These are phyloP conservation scores for Sporisorium exsertum DNA, from an alignment of 1,284 basidiomycete genomes.

Conservation along the genomic window DNA sequence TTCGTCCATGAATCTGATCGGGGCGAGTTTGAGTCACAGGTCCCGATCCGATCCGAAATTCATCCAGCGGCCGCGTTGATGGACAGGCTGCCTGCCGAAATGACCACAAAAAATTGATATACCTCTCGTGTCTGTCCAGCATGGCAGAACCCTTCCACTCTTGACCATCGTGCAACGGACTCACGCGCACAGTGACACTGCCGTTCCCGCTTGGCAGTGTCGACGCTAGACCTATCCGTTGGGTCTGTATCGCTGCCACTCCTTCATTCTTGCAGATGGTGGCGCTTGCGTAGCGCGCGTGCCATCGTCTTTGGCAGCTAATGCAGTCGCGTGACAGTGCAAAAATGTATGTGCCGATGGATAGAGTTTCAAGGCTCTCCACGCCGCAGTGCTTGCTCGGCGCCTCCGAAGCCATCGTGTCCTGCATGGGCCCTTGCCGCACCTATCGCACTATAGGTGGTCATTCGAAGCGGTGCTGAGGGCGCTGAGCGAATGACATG, in stretches of 20 bases:
- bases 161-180: background rate
- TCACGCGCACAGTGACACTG: background rate
- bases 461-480: too few species aligned
- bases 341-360: too few species aligned
- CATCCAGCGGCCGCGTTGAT: background rate
- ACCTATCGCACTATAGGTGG: too few species aligned
- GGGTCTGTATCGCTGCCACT: background rate
- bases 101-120: slow-evolving; percentile 18
- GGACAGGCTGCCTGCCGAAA: background rate
- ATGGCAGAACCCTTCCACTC: background rate
- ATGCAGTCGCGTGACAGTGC: background rate
- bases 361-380: too few species aligned
- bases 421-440: too few species aligned
- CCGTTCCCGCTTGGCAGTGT: slow-evolving; percentile 11
- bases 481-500: too few species aligned
- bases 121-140: slow-evolving; percentile 27
- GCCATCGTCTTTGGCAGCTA: background rate
- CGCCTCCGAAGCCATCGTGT: too few species aligned
- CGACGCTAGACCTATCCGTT: slow-evolving; percentile 12
- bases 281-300: background rate
- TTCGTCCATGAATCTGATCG: background rate
- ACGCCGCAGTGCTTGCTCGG: too few species aligned
- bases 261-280: background rate
- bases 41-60: background rate
- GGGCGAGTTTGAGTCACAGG: background rate